Percentiles rank a stretch among this genome's conserved stretches.
phyloP scores from a whole-genome alignment of 805 yeast species.

The Barnettozyma pratensis region DNA sequence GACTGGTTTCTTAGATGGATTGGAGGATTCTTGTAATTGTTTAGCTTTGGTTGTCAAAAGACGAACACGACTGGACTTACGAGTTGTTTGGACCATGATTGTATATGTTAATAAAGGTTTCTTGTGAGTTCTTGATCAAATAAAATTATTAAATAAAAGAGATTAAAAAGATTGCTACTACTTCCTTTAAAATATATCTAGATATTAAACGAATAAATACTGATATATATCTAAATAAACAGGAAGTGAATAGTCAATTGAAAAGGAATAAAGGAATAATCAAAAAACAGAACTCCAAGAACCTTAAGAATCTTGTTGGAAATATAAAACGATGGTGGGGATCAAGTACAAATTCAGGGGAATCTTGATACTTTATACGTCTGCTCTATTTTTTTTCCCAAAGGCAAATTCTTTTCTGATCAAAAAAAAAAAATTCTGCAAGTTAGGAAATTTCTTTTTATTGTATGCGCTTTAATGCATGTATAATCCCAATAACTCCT shows the following conservation, averaged over 20 bases:
- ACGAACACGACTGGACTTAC: conserved; percentile 26
- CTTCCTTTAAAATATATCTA: not conserved
- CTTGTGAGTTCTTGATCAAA: not conserved
- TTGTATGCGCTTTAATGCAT: not conserved
- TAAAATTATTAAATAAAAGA: not conserved
- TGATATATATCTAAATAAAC: not conserved
- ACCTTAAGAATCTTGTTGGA: not conserved
- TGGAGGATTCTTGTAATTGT: conserved; percentile 15
- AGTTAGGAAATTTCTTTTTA: not conserved
- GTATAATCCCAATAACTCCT: no score
- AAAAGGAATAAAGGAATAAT: not conserved
- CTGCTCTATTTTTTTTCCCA: not conserved
- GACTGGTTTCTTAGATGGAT: conserved; percentile 19
- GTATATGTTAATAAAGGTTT: not conserved
- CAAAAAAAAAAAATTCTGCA: not conserved
- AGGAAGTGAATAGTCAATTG: not conserved
- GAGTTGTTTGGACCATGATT: conserved; percentile 20
- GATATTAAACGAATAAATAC: not conserved
- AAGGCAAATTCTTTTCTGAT: not conserved
- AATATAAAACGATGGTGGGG: not conserved
- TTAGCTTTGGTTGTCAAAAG: conserved; percentile 24
- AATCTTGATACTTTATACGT: not conserved
- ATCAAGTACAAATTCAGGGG: not conserved
- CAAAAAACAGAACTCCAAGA: not conserved
- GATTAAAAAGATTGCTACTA: not conserved